Evolutionary conservation across 768 basidiomycete genomes (phyloP).

Genomic region (Glaciozyma antarctica): DNA sequence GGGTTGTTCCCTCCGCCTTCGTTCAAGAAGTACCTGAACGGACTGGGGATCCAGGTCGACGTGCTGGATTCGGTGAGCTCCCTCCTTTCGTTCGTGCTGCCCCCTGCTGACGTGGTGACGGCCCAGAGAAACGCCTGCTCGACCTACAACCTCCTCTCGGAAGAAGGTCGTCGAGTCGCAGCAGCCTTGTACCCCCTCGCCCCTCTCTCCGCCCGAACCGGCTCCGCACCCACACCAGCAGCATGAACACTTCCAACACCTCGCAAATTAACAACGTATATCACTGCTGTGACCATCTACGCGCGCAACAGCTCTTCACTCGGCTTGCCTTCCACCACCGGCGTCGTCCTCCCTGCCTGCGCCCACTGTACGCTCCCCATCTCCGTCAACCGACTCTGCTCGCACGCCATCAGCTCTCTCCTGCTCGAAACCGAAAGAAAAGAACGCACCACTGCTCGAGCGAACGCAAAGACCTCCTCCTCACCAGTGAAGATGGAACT

Average conservation of each 20-base stretch:
- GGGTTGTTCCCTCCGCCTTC: conserved; percentile 60
- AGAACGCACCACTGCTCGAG: conserved; percentile 53
- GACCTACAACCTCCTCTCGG: conserved; percentile 84
- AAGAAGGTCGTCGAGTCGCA: conserved; percentile 87
- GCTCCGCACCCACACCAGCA: conserved; percentile 5
- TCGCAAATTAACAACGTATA: not conserved
- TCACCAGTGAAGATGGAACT: conserved; percentile 92
- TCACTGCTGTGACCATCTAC: not conserved
- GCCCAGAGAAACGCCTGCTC: conserved; percentile 75
- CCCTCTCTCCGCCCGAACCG: conserved; percentile 25
- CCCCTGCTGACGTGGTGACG: no score
- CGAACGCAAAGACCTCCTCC: conserved; percentile 95
- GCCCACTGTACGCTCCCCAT: conserved; percentile 9
- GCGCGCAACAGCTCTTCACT: not conserved
- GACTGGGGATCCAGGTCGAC: conserved; percentile 76
- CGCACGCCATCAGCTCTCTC: not conserved
- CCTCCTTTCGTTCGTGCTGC: not conserved
- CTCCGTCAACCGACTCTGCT: conserved; percentile 25
- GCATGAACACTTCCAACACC: not conserved
- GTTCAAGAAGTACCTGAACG: conserved; percentile 58
- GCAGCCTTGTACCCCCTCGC: conserved; percentile 67
- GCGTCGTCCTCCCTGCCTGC: no score
- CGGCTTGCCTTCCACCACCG: not conserved
- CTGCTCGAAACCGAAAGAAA: not conserved
- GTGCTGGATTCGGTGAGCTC: conserved; percentile 69